Percentiles rank a stretch among this genome's conserved stretches.
Evolutionary conservation across 129 eudicot genomes (phyloP).

Genomic region (Lactuca sativa): DNA sequence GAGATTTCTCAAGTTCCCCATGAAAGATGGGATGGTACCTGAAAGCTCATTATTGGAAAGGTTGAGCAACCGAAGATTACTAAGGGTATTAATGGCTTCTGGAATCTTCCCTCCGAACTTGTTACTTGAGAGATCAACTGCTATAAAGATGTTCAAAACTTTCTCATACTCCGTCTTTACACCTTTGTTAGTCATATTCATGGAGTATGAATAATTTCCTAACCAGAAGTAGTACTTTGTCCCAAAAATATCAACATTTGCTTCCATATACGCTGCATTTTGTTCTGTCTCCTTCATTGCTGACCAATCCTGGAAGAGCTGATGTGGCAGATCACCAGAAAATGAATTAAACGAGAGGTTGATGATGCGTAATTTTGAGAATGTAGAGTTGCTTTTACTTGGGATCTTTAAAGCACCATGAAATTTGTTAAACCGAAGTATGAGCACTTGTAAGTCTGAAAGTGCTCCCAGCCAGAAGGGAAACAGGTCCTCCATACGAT

Average conservation of each 20-base stretch:
- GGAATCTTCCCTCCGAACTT: slow-evolving; percentile 36
- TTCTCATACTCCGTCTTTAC: slow-evolving; percentile 8
- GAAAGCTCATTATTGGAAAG: slow-evolving; percentile 38
- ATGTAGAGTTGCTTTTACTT: not conserved
- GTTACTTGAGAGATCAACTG: slow-evolving; percentile 43
- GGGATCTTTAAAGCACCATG: slow-evolving; percentile 8
- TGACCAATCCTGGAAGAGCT: slow-evolving; percentile 4
- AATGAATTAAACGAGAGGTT: slow-evolving; percentile 34
- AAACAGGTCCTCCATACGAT: slow-evolving; percentile 21
- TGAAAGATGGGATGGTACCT: slow-evolving; percentile 11
- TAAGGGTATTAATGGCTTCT: slow-evolving; percentile 12
- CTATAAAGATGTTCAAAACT: slow-evolving; percentile 11
- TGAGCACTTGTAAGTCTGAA: slow-evolving; percentile 23
- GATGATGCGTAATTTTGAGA: slow-evolving; percentile 26
- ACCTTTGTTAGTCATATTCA: slow-evolving; percentile 18
- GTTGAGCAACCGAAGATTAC: slow-evolving; percentile 24
- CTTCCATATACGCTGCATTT: not conserved
- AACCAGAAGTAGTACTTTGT: not conserved
- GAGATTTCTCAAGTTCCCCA: slow-evolving; percentile 18
- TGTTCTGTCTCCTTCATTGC: slow-evolving; percentile 23
- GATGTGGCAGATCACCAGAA: slow-evolving; percentile 18
- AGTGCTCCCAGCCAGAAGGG: slow-evolving; percentile 31
- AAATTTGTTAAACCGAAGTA: slow-evolving; percentile 28
- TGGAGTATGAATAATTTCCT: not conserved
- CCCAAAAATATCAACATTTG: not conserved